Evolutionary conservation across 495 filamentous ascomycete genomes (phyloP), one percentile per base, ranked within the genome.

Genomic region (Tuber umbilicatum): DNA sequence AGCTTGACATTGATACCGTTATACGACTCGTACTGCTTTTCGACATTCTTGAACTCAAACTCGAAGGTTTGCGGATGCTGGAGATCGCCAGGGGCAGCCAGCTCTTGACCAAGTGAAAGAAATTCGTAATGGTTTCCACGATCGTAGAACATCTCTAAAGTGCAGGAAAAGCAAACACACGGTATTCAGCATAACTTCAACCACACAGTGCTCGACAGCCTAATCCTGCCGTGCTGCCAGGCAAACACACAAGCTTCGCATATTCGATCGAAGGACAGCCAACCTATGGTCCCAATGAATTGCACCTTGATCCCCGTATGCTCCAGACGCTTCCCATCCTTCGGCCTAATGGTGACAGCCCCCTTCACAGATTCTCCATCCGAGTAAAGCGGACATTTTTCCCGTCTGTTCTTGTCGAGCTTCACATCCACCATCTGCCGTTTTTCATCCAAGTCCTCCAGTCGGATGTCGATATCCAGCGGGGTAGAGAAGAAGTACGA

Each of bases 41-140:
- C 95, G 79, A 99, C 92, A 84, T 98, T 98, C 85, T 98, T 99
- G 89, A 99, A 99, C 86, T 97, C 97, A 89, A 99, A 99, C 74
- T 96, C 93, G 86, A 97, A 97, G 64, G 94, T 97, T 85, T 98
- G 96, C 45, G 95, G 96, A 85, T 99, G 95, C 79, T 98, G 94
- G 72, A 99, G 90, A 84, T 99, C 95, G 81, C 95, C 96, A 2
- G 95, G 95, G 35, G 94, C 93, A 16, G 95, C 95, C 40, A 99
- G 89, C 83, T 99, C 95, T 83, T 97, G 95, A 73, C 94, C 93
- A 23, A 98, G 88, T 37, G 93, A 97, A 64, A 98, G 90, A 84
- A 99, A 99, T 85, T 99, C 95, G 86, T 99, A 96, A 85, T 99
- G 96, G 83, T 97, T 99, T 82, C 94, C 95, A 78, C 95, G 91